A percentile compares a stretch with the other conserved stretches of the same genome.
Conservation (phyloP, 2,329 filamentous ascomycete genomes). For the Fonsecaea pedrosoi region DNA sequence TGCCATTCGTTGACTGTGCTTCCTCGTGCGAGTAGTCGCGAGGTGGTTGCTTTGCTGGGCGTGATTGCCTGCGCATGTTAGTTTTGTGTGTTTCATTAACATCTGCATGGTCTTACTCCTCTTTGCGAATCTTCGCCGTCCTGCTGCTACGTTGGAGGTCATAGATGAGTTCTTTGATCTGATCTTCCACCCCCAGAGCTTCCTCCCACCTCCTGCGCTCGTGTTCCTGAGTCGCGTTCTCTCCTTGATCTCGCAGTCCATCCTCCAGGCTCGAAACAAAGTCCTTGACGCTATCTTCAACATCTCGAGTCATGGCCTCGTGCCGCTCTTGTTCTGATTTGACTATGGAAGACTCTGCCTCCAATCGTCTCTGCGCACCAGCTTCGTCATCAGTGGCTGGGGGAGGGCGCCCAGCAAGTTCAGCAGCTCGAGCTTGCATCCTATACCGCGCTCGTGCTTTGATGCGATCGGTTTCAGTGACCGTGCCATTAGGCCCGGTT, state of each 20-base stretch:
- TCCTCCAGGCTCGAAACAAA: constrained; percentile 86
- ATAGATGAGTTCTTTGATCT: constrained; percentile 97
- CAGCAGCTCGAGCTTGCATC: constrained; percentile 97
- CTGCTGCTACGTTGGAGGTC: constrained; percentile 88
- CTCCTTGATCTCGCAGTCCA: constrained; percentile 79
- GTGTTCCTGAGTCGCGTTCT: constrained; percentile 80
- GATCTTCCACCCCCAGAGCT: constrained; percentile 92
- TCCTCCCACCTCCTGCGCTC: constrained; percentile 96
- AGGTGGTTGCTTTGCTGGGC: constrained; percentile 61
- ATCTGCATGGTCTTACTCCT: constrained; percentile 56
- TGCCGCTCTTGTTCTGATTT: constrained; percentile 90
- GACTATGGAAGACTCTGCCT: constrained; percentile 83
- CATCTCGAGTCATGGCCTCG: constrained; percentile 94
- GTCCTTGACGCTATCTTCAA: constrained; percentile 92
- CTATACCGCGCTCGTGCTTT: constrained; percentile 96
- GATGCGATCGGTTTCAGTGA: constrained; percentile 92
- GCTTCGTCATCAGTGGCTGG: constrained; percentile 74
- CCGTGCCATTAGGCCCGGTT: constrained; percentile 85
- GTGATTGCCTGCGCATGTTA: constrained; percentile 49
- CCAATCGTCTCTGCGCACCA: constrained; percentile 81
- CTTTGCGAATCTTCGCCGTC: constrained; percentile 70
- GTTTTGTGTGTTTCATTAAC: background rate
- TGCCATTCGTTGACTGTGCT: constrained; percentile 59
- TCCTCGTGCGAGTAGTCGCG: constrained; percentile 58
- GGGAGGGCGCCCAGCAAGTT: constrained; percentile 82